Evolutionary conservation across 345 rosid genomes (phyloP).

Genomic region (Aurinia saxatilis): DNA sequence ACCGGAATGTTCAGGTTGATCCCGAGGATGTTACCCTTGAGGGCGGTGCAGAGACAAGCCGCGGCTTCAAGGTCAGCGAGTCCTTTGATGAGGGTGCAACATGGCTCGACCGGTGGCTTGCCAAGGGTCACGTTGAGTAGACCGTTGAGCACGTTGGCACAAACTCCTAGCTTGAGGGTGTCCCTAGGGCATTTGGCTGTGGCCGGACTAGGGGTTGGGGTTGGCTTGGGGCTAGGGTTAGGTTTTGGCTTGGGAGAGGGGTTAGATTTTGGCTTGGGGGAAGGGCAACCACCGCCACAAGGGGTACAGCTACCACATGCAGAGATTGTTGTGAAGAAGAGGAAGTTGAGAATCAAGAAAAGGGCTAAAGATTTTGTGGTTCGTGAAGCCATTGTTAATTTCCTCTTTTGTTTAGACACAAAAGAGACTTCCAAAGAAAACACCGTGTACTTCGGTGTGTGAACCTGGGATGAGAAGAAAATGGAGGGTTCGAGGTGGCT

Average conservation of each 20-base stretch:
- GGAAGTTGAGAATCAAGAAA: conserved; percentile 42
- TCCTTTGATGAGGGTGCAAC: conserved; percentile 37
- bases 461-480: conserved; percentile 12
- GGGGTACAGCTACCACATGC: conserved; percentile 32
- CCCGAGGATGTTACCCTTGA: conserved; percentile 43
- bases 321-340: conserved; percentile 38
- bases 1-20: conserved; percentile 36
- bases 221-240: conserved; percentile 26
- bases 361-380: conserved; percentile 38
- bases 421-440: conserved; percentile 11
- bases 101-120: conserved; percentile 35
- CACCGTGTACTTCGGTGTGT: not conserved
- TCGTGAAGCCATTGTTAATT: conserved; percentile 39
- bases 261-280: conserved; percentile 39
- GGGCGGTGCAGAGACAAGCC: conserved; percentile 51
- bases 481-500: conserved; percentile 19
- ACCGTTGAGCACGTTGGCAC: conserved; percentile 33
- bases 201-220: conserved; percentile 28
- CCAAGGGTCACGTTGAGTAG: conserved; percentile 36
- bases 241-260: conserved; percentile 23
- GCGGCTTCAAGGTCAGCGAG: conserved; percentile 50
- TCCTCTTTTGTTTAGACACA: not conserved
- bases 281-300: conserved; percentile 33
- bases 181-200: conserved; percentile 32
- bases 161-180: conserved; percentile 39